phyloP scores from a whole-genome alignment of 139 green algal species.

The Picochlorum sp. region DNA sequence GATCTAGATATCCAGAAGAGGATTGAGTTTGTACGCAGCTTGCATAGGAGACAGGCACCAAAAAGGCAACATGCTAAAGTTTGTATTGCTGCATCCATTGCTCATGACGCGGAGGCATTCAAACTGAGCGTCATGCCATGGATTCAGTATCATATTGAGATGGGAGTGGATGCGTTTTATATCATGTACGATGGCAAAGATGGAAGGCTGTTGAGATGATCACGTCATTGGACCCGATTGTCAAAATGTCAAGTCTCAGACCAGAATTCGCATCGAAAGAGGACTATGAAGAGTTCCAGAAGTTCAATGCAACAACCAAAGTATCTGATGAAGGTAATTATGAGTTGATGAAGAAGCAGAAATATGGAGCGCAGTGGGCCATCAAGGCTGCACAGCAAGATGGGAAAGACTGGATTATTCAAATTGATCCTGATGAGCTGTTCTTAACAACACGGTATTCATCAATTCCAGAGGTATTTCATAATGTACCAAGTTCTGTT shows the following conservation, averaged over 20 bases:
- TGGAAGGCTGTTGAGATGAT: constrained; percentile 20
- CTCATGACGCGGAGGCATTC: constrained; percentile 33
- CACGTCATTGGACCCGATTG: constrained; percentile 10
- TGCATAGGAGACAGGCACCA: not conserved
- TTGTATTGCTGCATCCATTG: constrained; percentile 28
- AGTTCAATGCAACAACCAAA: not conserved
- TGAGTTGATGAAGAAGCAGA: constrained; percentile 51
- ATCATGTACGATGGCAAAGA: constrained; percentile 47
- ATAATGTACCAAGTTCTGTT: constrained; percentile 5
- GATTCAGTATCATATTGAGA: constrained; percentile 41
- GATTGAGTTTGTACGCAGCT: constrained; percentile 26
- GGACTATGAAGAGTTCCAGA: constrained; percentile 11
- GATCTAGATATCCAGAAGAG: not conserved
- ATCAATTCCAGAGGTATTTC: constrained; percentile 19
- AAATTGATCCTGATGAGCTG: constrained; percentile 51
- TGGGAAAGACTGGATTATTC: constrained; percentile 39
- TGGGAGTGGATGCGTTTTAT: constrained; percentile 39
- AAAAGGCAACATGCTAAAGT: not conserved
- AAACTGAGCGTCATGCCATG: constrained; percentile 41
- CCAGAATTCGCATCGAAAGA: constrained; percentile 14
- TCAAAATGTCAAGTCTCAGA: constrained; percentile 23
- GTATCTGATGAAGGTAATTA: constrained; percentile 34
- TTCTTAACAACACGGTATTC: constrained; percentile 17
- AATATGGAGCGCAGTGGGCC: constrained; percentile 20
- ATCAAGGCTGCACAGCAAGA: constrained; percentile 20